Evolutionary conservation across 164 flowering plant species (phyloP), one percentile per base, ranked within the genome.

Genomic region (Sextonia rubra): DNA sequence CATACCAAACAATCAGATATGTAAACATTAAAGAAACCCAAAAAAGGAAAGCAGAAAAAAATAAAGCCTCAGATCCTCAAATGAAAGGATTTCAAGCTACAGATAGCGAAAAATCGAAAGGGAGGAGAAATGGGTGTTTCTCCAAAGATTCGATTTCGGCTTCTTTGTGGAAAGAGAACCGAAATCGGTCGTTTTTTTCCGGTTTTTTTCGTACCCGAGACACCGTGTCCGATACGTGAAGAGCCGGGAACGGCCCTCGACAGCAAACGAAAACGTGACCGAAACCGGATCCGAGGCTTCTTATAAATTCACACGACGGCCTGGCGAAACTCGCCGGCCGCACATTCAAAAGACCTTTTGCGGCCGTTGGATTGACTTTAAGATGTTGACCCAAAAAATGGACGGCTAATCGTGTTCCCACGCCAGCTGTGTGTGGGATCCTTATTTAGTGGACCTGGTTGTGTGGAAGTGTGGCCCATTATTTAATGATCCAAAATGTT

Each of bases 211-310:
- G 64, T n/a, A 61, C 64, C 26, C 64, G 64, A 61, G 24, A n/a
- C 24, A 14, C 64, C 23, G 24, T n/a, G 2, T 17, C 27, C 15
- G 12, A 25, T 61, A 64, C 17, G 11, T 5, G n/a, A 29, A 18
- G 44, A 27, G 22, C 26, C 5, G 3, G 20, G 18, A 29, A 29
- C 67, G 20, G 47, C 7, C 26, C 2, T 30, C 20, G 30, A n/a
- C n/a, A n/a, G n/a, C n/a, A n/a, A n/a, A n/a, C n/a, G n/a, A n/a
- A n/a, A n/a, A n/a, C n/a, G 44, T 18, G 47, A 12, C 26, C 27
- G 20, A 30, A 64, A 32, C 5, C 44, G 27, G 67, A 64, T 64
- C 67, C 67, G 8, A 64, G 67, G 32, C 18, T 29, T 64, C 67
- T 64, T 5, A 26, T 64, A 26, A 15, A 32, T 2, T 61, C 64